Base-by-base conservation (phyloP, 306 rosid genomes). In the Datisca glomerata region DNA sequence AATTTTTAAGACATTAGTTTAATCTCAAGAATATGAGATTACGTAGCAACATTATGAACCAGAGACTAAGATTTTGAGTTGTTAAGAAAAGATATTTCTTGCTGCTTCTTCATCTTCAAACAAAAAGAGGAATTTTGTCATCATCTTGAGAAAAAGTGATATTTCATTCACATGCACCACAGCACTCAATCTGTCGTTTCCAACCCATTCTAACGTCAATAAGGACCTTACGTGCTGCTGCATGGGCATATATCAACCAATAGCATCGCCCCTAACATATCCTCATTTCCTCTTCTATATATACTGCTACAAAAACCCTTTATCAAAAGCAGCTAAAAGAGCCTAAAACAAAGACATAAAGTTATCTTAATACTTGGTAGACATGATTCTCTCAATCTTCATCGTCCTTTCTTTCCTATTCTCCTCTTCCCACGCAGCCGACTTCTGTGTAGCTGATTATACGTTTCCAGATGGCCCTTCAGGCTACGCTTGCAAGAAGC, bases 401-500 rank as follows among this genome's bases (percentile, higher is more conserved):
- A 49, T 66, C 47, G 20, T 56, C 24, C 25, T 56, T 18, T 55
- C 56, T 10, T 55, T 74, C 29, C 36, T 72, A 17, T 22, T 68
- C 21, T 55, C 69, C 38, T 22, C 38, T 51, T 68, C 77, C 45
- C 37, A 64, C 0, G 94, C 89, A 17, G 62, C 78, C 0, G 97
- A 83, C 66, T 87, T 87, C 55, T 83, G 97, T 1, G 94, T 87
- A 1, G 93, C 78, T 1, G 94, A 87, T 58, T 57, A 31, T 15
- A 12, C 58, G 8, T 67, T 22, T 1, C 76, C 94, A 0, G 69
- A 66, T 5, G 61, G 71, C 48, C 93, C 93, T 0, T 61, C 83
- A 32, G 91, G 94, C 15, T 87, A 67, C 49, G 50, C 86, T 4
- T 87, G 94, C 76, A 83, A 75, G 71, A 50, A 27, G 34, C 65